Conservation (phyloP, 228 moss, liverwort and hornwort species). For the Sphagnum fallax region DNA sequence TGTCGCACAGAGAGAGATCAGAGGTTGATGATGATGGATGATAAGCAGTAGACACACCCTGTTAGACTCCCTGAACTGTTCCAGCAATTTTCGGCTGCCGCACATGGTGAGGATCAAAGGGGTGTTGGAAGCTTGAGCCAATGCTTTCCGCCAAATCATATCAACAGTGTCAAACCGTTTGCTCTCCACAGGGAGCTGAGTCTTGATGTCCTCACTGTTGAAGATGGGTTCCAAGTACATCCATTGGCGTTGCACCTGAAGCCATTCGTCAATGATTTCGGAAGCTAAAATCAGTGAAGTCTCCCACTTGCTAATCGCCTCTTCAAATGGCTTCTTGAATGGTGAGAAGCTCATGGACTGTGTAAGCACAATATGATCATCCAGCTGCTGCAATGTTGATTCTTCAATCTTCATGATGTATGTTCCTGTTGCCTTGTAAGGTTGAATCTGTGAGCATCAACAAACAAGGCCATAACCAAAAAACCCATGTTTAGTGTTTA, state of each 20-base stretch:
- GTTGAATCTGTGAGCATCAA: conserved; percentile 24
- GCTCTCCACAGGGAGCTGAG: conserved; percentile 74
- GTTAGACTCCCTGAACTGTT: conserved; percentile 78
- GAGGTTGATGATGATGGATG: neutral
- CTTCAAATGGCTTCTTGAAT: conserved; percentile 86
- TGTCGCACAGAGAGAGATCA: neutral
- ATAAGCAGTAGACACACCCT: conserved; percentile 21
- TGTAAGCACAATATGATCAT: conserved; percentile 78
- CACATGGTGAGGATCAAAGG: conserved; percentile 75
- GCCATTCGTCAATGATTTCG: conserved; percentile 75
- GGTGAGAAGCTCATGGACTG: conserved; percentile 92
- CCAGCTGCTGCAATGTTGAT: conserved; percentile 68
- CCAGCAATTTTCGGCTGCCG: conserved; percentile 61
- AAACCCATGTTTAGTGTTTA: too few relatives aligned
- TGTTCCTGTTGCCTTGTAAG: conserved; percentile 67
- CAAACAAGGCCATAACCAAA: neutral
- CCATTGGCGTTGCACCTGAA: conserved; percentile 87
- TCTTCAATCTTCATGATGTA: conserved; percentile 87
- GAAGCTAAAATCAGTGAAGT: conserved; percentile 48
- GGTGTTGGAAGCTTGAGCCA: conserved; percentile 39
- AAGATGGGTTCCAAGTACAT: conserved; percentile 94
- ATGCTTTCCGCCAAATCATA: conserved; percentile 53
- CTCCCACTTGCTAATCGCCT: conserved; percentile 73
- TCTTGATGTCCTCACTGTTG: conserved; percentile 77
- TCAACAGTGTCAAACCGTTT: conserved; percentile 81